Evolutionary conservation across 352 stramenopile genomes (phyloP).

Genomic region (Phytopythium litorale): DNA sequence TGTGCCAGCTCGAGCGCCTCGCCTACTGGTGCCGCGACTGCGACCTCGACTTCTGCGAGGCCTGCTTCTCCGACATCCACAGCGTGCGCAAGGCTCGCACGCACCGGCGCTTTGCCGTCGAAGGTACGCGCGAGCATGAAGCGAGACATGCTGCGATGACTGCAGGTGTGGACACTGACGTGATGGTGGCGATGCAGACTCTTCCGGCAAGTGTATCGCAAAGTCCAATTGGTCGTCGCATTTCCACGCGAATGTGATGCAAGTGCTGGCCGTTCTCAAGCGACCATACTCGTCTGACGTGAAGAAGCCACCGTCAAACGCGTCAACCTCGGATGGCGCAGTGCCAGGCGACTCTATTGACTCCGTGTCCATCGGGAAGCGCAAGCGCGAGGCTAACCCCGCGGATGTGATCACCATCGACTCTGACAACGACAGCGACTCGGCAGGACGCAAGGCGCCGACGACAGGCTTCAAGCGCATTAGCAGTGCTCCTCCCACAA

Average conservation of each 20-base stretch:
- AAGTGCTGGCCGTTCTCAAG: slow-evolving; percentile 24
- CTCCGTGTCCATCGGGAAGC: slow-evolving; percentile 18
- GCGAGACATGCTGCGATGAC: not conserved
- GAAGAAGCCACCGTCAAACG: not conserved
- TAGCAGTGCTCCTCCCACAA: not conserved
- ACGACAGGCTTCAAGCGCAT: not conserved
- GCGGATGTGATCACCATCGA: slow-evolving; percentile 64
- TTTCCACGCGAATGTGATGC: slow-evolving; percentile 36
- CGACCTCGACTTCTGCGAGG: slow-evolving; percentile 55
- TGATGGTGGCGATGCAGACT: slow-evolving; percentile 17
- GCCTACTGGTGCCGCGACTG: slow-evolving; percentile 55
- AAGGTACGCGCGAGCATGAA: slow-evolving; percentile 29
- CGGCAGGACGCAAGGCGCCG: not conserved
- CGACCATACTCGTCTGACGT: not conserved
- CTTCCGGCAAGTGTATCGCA: slow-evolving; percentile 31
- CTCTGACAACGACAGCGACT: slow-evolving; percentile 22
- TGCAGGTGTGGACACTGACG: no score
- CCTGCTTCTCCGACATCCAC: slow-evolving; percentile 53
- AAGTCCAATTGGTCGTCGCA: slow-evolving; percentile 39
- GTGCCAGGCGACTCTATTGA: no score
- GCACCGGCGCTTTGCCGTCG: slow-evolving; percentile 35
- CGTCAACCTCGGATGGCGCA: no score
- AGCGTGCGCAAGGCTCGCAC: slow-evolving; percentile 20
- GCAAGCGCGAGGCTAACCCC: slow-evolving; percentile 31
- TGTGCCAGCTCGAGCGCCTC: slow-evolving; percentile 45